Evolutionary conservation across 1,139 yeast species (phyloP).

Genomic region (Hyphopichia burtonii): DNA sequence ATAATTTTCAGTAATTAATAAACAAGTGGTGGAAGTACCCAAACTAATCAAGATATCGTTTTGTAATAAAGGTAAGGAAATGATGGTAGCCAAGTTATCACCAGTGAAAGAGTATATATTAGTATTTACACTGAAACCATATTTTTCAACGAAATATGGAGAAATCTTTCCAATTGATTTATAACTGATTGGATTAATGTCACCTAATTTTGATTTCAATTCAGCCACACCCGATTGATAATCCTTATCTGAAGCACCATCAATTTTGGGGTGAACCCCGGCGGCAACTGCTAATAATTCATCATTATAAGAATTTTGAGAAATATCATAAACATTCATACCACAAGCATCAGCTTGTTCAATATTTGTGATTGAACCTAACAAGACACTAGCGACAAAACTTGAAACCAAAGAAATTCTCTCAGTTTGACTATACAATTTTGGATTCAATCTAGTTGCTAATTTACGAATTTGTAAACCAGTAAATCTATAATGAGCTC

Average conservation of each 20-base stretch:
- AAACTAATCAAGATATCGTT: conserved; percentile 79
- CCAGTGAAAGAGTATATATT: conserved; percentile 76
- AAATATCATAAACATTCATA: conserved; percentile 70
- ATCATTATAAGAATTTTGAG: conserved; percentile 45
- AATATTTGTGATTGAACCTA: conserved; percentile 61
- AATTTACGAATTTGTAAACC: conserved; percentile 86
- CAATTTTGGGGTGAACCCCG: conserved; percentile 42
- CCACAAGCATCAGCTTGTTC: conserved; percentile 88
- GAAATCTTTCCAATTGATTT: conserved; percentile 46
- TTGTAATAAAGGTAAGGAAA: conserved; percentile 73
- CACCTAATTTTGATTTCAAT: conserved; percentile 50
- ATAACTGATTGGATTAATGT: conserved; percentile 47
- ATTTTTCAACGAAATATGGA: conserved; percentile 58
- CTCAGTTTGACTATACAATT: conserved; percentile 53
- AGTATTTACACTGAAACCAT: conserved; percentile 58
- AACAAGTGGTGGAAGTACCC: conserved; percentile 88
- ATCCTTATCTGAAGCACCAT: conserved; percentile 25
- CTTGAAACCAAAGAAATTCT: conserved; percentile 77
- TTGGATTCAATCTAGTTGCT: conserved; percentile 49
- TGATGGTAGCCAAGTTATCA: conserved; percentile 85
- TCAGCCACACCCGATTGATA: conserved; percentile 31
- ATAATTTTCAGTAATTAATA: conserved; percentile 75
- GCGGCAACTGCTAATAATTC: conserved; percentile 51
- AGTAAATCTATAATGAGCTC: conserved; percentile 87
- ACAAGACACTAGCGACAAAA: conserved; percentile 68